Conservation (phyloP, 805 yeast genomes). For the Yarrowia deformans region DNA sequence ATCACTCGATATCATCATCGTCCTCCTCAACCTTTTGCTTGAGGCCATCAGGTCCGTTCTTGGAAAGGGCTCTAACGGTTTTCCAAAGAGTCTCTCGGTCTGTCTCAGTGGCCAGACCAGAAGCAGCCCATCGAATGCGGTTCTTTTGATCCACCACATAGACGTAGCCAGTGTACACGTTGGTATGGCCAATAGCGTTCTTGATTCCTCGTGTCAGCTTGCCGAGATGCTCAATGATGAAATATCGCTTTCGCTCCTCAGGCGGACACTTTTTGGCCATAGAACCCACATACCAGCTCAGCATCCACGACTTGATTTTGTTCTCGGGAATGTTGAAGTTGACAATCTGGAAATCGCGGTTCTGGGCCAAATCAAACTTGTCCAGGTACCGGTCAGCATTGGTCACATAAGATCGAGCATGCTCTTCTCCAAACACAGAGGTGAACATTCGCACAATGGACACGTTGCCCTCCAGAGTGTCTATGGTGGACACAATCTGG, state of each 20-base stretch:
- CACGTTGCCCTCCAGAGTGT: constrained; percentile 58
- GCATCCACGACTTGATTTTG: constrained; percentile 69
- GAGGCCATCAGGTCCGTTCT: constrained; percentile 51
- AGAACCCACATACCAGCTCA: constrained; percentile 56
- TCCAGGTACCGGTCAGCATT: constrained; percentile 55
- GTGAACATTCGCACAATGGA: constrained; percentile 72
- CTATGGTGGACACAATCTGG: constrained; percentile 49
- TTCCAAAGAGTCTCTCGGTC: constrained; percentile 73
- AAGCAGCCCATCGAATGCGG: constrained; percentile 88
- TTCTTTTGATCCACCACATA: constrained; percentile 77
- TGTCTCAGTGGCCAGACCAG: constrained; percentile 76
- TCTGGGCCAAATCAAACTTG: constrained; percentile 53
- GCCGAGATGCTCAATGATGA: constrained; percentile 27
- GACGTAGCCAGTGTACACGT: constrained; percentile 82
- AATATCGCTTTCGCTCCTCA: constrained; percentile 19
- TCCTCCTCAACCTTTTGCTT: constrained; percentile 20
- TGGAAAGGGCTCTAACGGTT: constrained; percentile 65
- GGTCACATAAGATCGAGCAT: constrained; percentile 67
- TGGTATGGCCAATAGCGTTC: constrained; percentile 68
- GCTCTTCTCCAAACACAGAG: constrained; percentile 72
- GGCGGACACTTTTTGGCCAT: constrained; percentile 27
- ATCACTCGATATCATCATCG: constrained; percentile 24
- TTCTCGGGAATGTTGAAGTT: constrained; percentile 81
- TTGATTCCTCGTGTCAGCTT: constrained; percentile 48
- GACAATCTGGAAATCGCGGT: constrained; percentile 65